These are phyloP conservation scores for Peronosclerospora sorghi DNA, from an alignment of 352 stramenopile genomes.

Conservation along the genomic window DNA sequence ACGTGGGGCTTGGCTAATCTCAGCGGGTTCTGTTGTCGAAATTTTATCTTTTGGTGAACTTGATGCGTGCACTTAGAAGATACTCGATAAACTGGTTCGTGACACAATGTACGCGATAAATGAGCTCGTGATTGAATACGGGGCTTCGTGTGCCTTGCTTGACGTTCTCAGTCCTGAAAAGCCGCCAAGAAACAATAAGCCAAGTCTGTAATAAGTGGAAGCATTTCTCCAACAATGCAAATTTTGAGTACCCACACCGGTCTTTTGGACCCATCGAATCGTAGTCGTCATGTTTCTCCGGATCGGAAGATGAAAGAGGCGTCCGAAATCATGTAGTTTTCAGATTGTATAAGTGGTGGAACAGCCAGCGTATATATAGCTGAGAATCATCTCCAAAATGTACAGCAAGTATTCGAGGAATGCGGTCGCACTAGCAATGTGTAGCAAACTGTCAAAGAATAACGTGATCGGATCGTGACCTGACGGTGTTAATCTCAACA, in stretches of 20 bases:
- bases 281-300: conserved; percentile 54
- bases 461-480: conserved; percentile 87
- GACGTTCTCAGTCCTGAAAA: conserved; percentile 87
- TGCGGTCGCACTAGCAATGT: conserved; percentile 84
- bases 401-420: conserved; percentile 90
- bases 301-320: conserved; percentile 67
- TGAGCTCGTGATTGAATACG: conserved; percentile 83
- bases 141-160: conserved; percentile 82
- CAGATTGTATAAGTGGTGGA: conserved; percentile 88
- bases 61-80: conserved; percentile 62
- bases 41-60: conserved; percentile 83
- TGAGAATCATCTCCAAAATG: conserved; percentile 85
- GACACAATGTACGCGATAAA: conserved; percentile 82
- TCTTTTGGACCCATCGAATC: conserved; percentile 51
- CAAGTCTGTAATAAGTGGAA: conserved; percentile 84
- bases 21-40: conserved; percentile 53
- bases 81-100: conserved; percentile 84
- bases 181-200: conserved; percentile 88
- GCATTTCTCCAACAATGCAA: conserved; percentile 68
- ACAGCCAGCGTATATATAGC: conserved; percentile 87
- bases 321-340: conserved; percentile 87
- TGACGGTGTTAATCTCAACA: conserved; percentile 52
- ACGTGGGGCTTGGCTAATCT: conserved; percentile 45
- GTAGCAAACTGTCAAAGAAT: conserved; percentile 90
- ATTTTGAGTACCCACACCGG: conserved; percentile 86